Evolutionary conservation across 2,329 filamentous ascomycete species (phyloP), one percentile per base, ranked within the genome.

Genomic region (Penicillium sp.): DNA sequence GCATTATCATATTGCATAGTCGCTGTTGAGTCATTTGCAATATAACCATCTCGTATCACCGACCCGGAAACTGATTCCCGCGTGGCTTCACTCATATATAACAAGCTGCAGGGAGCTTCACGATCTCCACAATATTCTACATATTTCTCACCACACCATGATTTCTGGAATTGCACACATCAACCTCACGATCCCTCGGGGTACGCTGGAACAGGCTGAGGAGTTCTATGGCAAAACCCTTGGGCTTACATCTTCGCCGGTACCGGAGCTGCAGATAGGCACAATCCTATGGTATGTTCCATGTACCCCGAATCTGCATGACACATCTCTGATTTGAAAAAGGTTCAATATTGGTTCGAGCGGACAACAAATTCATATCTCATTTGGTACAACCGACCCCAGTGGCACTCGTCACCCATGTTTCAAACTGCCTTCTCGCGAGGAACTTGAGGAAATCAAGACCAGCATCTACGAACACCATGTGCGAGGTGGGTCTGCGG

Each of bases 141-240:
- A 48, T 16, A n/a, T n/a, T 10, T 8, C 9, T 43, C 10, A 8
- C 11, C 10, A 18, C 40, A 60, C 22, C 38, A 78, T 82, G 76
- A 83, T 85, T 62, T 73, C 77, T 36, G 79, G 80, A 34, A 72
- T 85, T 48, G 79, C 80, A 3, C 82, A 85, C 69, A 73, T 86
- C 56, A 86, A 86, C 64, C 72, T 86, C 44, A 76, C 80, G n/a
- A 80, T 86, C 9, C 82, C 83, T 0, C 64, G 66, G 0, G 79
- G 76, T 52, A 83, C 81, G 0, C 74, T 86, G 31, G 71, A 75
- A 18, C 72, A 75, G 10, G 83, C 83, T 2, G 69, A 74, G 18
- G 74, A 73, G 9, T 86, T 86, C 71, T 86, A 86, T 69, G 76
- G 71, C 51, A 65, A 69, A 1, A 86, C 83, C 0, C 75, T 87